phyloP scores from a whole-genome alignment of 331 rosid species.

The Saraca asoca region DNA sequence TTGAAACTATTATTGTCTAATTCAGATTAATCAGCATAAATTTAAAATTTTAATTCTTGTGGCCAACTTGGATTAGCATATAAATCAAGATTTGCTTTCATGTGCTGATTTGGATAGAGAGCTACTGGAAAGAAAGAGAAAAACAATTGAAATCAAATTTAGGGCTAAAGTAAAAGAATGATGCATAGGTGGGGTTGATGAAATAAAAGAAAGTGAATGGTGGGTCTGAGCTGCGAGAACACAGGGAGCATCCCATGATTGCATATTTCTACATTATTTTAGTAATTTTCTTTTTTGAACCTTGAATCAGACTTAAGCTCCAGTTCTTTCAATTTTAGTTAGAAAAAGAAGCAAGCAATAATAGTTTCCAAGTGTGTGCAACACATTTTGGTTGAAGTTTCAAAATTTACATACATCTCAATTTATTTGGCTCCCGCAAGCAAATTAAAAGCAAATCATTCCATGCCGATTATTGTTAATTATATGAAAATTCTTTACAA shows the following conservation, averaged over 20 bases:
- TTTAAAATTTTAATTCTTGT: neutral
- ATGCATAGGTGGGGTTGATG: slow-evolving; percentile 50
- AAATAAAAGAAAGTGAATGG: slow-evolving; percentile 35
- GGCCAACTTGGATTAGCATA: neutral
- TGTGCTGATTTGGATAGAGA: neutral
- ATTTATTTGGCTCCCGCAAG: no score
- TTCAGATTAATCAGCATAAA: neutral
- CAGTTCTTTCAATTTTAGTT: no score
- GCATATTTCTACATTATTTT: neutral
- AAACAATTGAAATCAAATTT: slow-evolving; percentile 6
- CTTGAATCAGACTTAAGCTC: neutral
- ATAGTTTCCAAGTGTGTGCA: no score
- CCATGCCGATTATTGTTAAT: no score
- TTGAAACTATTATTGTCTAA: neutral
- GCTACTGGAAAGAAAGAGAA: neutral
- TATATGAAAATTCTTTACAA: no score
- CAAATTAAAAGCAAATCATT: no score
- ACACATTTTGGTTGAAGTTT: no score
- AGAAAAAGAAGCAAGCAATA: no score
- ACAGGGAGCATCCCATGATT: slow-evolving; percentile 49
- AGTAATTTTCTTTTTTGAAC: neutral
- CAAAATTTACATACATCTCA: no score
- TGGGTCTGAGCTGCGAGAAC: slow-evolving; percentile 37
- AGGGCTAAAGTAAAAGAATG: slow-evolving; percentile 33
- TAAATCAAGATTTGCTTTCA: slow-evolving; percentile 1